These are phyloP conservation scores for Globisporangium viniferum DNA, from an alignment of 352 stramenopile species.

Conservation along the genomic window DNA sequence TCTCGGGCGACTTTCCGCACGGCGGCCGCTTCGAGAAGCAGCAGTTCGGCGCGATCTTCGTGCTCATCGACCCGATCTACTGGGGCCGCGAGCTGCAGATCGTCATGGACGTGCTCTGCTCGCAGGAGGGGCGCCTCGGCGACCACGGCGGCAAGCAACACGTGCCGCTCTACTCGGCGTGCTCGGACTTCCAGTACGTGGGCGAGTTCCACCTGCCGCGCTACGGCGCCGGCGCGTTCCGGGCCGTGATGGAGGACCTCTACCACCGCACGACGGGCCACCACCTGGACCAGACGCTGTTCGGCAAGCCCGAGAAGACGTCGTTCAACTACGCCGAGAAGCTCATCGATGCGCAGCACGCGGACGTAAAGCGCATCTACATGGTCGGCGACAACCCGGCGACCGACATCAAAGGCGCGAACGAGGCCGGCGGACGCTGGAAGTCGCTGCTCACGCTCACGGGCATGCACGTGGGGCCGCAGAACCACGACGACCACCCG, in stretches of 20 bases:
- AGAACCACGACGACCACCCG: conserved; percentile 60
- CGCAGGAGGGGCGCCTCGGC: conserved; percentile 37
- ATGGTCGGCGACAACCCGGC: conserved; percentile 86
- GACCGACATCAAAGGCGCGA: conserved; percentile 82
- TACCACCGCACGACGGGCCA: conserved; percentile 82
- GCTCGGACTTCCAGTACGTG: conserved; percentile 87
- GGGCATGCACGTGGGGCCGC: conserved; percentile 71
- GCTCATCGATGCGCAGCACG: conserved; percentile 69
- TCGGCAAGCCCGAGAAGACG: conserved; percentile 73
- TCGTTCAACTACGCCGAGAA: conserved; percentile 77
- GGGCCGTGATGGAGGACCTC: conserved; percentile 63
- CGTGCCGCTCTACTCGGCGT: conserved; percentile 75
- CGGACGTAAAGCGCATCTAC: conserved; percentile 70
- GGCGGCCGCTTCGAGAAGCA: conserved; percentile 34
- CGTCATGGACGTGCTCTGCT: conserved; percentile 52
- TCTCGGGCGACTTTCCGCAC: conserved; percentile 24
- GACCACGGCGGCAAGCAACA: conserved; percentile 31
- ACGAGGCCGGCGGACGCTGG: conserved; percentile 68
- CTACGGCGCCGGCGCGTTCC: conserved; percentile 79
- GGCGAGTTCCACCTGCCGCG: conserved; percentile 80
- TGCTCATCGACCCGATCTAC: conserved; percentile 60
- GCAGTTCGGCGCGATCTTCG: conserved; percentile 44
- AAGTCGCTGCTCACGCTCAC: conserved; percentile 83
- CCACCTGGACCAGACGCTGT: conserved; percentile 67
- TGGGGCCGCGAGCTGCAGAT: conserved; percentile 59